Base-by-base conservation (phyloP, 257 asterid species). In the Penstemon eatonii region DNA sequence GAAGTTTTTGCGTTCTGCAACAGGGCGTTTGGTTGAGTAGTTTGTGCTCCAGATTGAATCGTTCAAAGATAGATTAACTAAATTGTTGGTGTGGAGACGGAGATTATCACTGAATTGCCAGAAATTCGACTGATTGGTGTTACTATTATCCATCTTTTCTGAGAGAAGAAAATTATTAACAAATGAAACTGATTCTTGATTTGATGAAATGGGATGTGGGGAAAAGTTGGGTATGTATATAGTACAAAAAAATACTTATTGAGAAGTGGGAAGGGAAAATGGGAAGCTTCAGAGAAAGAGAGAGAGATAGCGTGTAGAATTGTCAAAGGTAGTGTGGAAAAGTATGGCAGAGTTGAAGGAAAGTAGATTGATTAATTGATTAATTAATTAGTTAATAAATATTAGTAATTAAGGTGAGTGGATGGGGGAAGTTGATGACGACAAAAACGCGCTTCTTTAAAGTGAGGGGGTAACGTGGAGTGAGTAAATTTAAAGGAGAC, bases 41-140 rank as follows among this genome's bases (percentile, higher is more conserved):
- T 82, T 85, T 15, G 71, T 78, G 86, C 96, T 89, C 99, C 99
- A 94, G 66, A 94, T 94, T 2, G 97, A 91, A 64, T 94, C 99
- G 49, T 89, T 91, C 42, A 94, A 76, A 4, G 96, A 91, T 4
- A 94, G 90, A 77, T 83, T 80, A 3, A 89, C 78, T 9, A 93
- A 75, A 18, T 37, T 82, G 76, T 71, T 78, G 36, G 85, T 78
- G 53, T 94, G 96, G 1, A 84, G 73, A 39, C 98, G 96, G n/a
- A 94, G 95, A 53, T 89, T 81, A 56, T 94, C 99, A 69, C 99
- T 89, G 87, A 94, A 94, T 58, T 94, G 98, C 90, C 91, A 83
- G 76, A 94, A 94, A 5, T 95, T 83, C 0, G 96, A 90, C 65
- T 91, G 92, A 37, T 79, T 84, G 51, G 76, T 84, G 49, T n/a